A percentile compares a stretch with the other conserved stretches of the same genome.
phyloP scores from a whole-genome alignment of 176 grass and related monocot genomes.

The barley (Hordeum vulgare) region DNA sequence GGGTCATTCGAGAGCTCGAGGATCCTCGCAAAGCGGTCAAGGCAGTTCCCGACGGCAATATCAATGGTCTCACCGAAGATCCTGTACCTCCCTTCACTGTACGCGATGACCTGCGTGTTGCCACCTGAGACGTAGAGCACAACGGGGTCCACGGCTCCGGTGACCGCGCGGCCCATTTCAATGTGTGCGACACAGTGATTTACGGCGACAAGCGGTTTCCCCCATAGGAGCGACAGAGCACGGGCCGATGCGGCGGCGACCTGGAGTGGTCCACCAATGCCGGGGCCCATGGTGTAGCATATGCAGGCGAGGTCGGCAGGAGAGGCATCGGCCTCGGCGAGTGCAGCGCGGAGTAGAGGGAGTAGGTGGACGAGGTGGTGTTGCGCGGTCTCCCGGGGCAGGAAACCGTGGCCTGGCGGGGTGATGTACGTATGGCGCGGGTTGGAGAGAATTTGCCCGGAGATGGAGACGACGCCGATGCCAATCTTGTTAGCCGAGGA shows the following conservation, averaged over 20 bases:
- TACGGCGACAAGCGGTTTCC: conserved; percentile 78
- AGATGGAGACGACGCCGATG: conserved; percentile 71
- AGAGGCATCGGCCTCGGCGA: conserved; percentile 32
- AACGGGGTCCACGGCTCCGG: conserved; percentile 71
- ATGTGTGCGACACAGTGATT: conserved; percentile 97
- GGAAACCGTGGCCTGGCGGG: conserved; percentile 86
- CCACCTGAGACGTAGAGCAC: conserved; percentile 86
- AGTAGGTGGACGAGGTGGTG: conserved; percentile 80
- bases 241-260: conserved; percentile 60
- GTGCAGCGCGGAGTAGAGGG: conserved; percentile 58
- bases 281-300: conserved; percentile 90
- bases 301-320: conserved; percentile 65
- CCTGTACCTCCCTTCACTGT: conserved; percentile 77
- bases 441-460: conserved; percentile 79
- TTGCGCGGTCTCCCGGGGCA: conserved; percentile 79
- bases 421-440: conserved; percentile 94
- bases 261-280: conserved; percentile 92
- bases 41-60: conserved; percentile 84
- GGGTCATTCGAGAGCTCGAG: conserved; percentile 86
- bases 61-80: conserved; percentile 95
- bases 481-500: conserved; percentile 92
- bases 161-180: conserved; percentile 90
- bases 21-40: conserved; percentile 81
- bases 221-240: conserved; percentile 64
- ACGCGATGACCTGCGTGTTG: conserved; percentile 91